These are phyloP conservation scores for Allium cepa DNA, from an alignment of 106 monocot genomes.

Conservation along the genomic window DNA sequence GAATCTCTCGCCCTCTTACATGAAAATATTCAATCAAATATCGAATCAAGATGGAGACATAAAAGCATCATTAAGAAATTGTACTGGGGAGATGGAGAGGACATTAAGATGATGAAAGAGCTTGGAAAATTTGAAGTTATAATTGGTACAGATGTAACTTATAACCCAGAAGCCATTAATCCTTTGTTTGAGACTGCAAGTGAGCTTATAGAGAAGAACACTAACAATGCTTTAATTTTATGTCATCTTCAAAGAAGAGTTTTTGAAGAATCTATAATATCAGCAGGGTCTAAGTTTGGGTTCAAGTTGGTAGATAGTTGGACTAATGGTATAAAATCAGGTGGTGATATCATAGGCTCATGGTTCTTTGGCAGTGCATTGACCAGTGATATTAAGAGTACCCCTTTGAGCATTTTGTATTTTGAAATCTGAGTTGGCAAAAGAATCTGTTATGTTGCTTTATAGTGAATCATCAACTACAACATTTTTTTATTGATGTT, in stretches of 20 bases:
- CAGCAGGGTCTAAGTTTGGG: conserved; percentile 34
- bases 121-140: conserved; percentile 71
- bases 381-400: conserved; percentile 17
- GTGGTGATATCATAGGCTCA: conserved; percentile 63
- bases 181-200: conserved; percentile 84
- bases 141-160: conserved; percentile 87
- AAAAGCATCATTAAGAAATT: conserved; percentile 50
- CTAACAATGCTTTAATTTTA: conserved; percentile 42
- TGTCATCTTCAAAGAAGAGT: conserved; percentile 81
- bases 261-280: conserved; percentile 61
- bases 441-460: too few species aligned
- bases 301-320: conserved; percentile 72
- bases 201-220: conserved; percentile 28
- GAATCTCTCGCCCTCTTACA: conserved; percentile 57
- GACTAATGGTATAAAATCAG: conserved; percentile 32
- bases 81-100: conserved; percentile 63
- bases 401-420: conserved; percentile 32
- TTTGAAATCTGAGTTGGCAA: conserved; percentile 9
- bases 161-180: conserved; percentile 49
- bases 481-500: too few species aligned
- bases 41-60: conserved; percentile 20
- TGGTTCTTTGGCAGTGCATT: conserved; percentile 43
- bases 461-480: too few species aligned
- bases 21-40: conserved; percentile 47
- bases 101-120: conserved; percentile 34